Conservation (phyloP, 2,329 filamentous ascomycete species). For the Penicillium sp. region DNA sequence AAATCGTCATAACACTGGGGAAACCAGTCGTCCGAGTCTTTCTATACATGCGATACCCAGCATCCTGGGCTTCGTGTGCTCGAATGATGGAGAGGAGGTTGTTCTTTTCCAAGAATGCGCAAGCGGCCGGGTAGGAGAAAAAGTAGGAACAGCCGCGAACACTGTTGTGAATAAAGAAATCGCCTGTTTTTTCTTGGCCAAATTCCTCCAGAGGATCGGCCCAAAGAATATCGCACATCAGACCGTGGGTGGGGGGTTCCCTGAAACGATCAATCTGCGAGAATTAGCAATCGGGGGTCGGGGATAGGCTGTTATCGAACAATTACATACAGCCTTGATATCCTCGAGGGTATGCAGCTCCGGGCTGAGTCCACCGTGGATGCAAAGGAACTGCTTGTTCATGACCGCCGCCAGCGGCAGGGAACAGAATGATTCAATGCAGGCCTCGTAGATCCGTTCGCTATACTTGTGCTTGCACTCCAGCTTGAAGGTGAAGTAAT, state of each 20-base stretch:
- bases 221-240: slow-evolving; percentile 99
- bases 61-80: slow-evolving; percentile 97
- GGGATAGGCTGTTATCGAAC: neutral
- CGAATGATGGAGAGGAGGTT: slow-evolving; percentile 96
- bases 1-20: slow-evolving; percentile 99
- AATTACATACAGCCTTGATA: slow-evolving; percentile 73
- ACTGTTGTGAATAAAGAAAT: slow-evolving; percentile 98
- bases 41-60: slow-evolving; percentile 97
- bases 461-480: slow-evolving; percentile 99
- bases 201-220: slow-evolving; percentile 98
- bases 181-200: slow-evolving; percentile 96
- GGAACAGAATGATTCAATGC: slow-evolving; percentile 97
- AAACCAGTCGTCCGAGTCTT: slow-evolving; percentile 98
- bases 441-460: slow-evolving; percentile 92
- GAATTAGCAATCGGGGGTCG: slow-evolving; percentile 24
- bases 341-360: slow-evolving; percentile 96
- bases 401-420: slow-evolving; percentile 93
- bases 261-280: slow-evolving; percentile 91
- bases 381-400: slow-evolving; percentile 99
- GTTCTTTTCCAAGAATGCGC: slow-evolving; percentile 98
- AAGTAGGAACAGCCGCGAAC: slow-evolving; percentile 99
- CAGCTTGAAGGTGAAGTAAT: slow-evolving; percentile 99
- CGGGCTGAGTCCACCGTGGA: slow-evolving; percentile 93
- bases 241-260: slow-evolving; percentile 92
- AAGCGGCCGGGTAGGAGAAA: slow-evolving; percentile 97